Base-by-base conservation (phyloP, 148 eudicot species). In the Camellia granthamiana region DNA sequence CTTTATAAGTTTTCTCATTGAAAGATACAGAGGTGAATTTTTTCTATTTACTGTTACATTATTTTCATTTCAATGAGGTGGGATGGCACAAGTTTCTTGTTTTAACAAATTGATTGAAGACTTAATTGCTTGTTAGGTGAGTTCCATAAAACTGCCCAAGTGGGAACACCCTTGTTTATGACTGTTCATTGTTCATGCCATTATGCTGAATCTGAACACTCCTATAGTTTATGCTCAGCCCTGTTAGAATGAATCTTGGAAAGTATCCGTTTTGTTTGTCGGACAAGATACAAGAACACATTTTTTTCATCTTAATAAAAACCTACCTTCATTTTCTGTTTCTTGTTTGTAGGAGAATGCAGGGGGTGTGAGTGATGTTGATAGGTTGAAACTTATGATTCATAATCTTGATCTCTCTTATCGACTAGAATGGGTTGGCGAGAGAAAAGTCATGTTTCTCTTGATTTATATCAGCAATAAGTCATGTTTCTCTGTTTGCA, bases 361-460 rank as follows among this genome's bases (percentile, higher is more conserved):
- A 59, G 83, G 80, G 52, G 80, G 65, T 55, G 80, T 77, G 23
- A 85, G 82, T 82, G 96, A 92, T 77, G 77, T 79, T 81, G 98
- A 93, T 73, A 84, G 86, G 79, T 80, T 89, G 83, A 90, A 85
- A 84, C 78, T 86, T 71, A 83, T 92, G 88, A 86, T 91, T 78
- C 95, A 88, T 61, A 91, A 91, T 84, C 90, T 95, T 58, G 99
- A 95, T 80, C 89, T 95, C 71, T 95, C 98, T 47, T 93, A 95
- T 82, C 87, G 89, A 75, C 86, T 95, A 55, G 92, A 88, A 82
- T 95, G 99, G 99, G 88, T 83, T 72, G 93, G 91, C 63, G 89
- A 90, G 76, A 92, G 91, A 77, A 89, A 89, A 86, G 90, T 93
- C 16, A 23, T n/a, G n/a, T n/a, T 23, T 44, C 44, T 44, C 13